Percentiles rank a stretch among this genome's conserved stretches.
phyloP scores from a whole-genome alignment of 2,329 filamentous ascomycete species.

The Xylariales sp. region DNA sequence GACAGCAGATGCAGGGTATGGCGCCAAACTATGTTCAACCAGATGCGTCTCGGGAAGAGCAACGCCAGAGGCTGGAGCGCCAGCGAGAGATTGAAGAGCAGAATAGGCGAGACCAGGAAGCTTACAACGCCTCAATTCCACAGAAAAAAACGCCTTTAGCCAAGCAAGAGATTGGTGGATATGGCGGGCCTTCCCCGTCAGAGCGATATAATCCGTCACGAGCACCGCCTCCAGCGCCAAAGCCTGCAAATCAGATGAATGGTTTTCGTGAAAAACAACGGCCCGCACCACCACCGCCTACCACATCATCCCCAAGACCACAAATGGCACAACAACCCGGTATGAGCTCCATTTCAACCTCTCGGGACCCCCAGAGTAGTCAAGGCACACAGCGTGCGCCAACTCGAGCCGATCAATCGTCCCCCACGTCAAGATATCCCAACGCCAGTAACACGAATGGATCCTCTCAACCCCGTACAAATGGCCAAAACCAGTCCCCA shows the following conservation, averaged over 20 bases:
- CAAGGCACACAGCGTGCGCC: conserved; percentile 56
- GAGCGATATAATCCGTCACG: conserved; percentile 87
- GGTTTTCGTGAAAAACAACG: conserved; percentile 75
- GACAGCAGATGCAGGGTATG: conserved; percentile 69
- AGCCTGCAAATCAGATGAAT: conserved; percentile 63
- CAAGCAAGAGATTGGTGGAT: conserved; percentile 84
- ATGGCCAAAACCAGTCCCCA: conserved; percentile 58
- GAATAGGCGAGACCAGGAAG: conserved; percentile 80
- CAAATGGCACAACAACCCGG: conserved; percentile 63
- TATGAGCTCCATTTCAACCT: conserved; percentile 56
- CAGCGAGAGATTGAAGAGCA: conserved; percentile 72
- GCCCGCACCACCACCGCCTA: conserved; percentile 79
- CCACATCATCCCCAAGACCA: conserved; percentile 57
- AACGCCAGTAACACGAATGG: conserved; percentile 67
- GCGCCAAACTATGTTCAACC: conserved; percentile 65
- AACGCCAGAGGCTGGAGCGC: conserved; percentile 70
- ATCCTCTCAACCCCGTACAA: conserved; percentile 60
- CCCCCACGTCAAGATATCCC: conserved; percentile 67
- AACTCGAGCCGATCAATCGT: conserved; percentile 60
- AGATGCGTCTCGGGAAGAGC: conserved; percentile 64
- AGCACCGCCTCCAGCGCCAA: conserved; percentile 84
- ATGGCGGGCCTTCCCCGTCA: conserved; percentile 58
- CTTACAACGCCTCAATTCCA: conserved; percentile 89
- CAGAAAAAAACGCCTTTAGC: conserved; percentile 83
- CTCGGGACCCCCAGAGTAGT: conserved; percentile 53